These are phyloP conservation scores for Dendrobium nobile DNA, from an alignment of 106 monocot genomes.

Conservation along the genomic window DNA sequence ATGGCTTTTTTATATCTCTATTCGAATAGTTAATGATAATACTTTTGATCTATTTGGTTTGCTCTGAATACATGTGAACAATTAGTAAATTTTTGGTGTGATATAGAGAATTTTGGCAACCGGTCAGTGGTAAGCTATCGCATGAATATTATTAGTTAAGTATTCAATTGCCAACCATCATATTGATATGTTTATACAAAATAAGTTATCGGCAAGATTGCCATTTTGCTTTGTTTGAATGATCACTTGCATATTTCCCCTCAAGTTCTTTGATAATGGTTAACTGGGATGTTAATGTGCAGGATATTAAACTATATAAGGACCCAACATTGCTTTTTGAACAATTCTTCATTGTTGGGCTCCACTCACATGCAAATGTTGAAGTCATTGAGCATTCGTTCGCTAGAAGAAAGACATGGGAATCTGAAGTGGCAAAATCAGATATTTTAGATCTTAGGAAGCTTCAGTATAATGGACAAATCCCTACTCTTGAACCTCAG, in stretches of 20 bases:
- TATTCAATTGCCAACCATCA: not conserved
- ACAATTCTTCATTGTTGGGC: conserved; percentile 87
- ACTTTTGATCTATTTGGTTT: not conserved
- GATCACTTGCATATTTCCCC: not conserved
- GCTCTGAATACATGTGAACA: not conserved
- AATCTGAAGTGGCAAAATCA: conserved; percentile 61
- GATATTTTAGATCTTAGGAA: conserved; percentile 69
- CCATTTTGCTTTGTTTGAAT: not conserved
- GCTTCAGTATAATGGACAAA: conserved; percentile 50
- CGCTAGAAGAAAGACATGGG: conserved; percentile 75
- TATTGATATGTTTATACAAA: not conserved
- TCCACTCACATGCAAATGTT: conserved; percentile 81
- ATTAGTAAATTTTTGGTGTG: not conserved
- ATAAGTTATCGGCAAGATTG: not conserved
- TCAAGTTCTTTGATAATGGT: not conserved
- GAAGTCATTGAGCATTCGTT: conserved; percentile 73
- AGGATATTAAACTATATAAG: conserved; percentile 53
- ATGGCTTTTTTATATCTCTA: not conserved
- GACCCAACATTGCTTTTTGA: conserved; percentile 80
- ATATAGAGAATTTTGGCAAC: not conserved
- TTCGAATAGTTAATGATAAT: not conserved
- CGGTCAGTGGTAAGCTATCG: not conserved
- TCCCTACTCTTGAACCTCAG: conserved; percentile 83
- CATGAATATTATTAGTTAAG: not conserved
- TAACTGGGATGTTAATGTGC: conserved; percentile 7